phyloP scores from a whole-genome alignment of 2,329 filamentous ascomycete species.

The Fusarium solani-melongenae region DNA sequence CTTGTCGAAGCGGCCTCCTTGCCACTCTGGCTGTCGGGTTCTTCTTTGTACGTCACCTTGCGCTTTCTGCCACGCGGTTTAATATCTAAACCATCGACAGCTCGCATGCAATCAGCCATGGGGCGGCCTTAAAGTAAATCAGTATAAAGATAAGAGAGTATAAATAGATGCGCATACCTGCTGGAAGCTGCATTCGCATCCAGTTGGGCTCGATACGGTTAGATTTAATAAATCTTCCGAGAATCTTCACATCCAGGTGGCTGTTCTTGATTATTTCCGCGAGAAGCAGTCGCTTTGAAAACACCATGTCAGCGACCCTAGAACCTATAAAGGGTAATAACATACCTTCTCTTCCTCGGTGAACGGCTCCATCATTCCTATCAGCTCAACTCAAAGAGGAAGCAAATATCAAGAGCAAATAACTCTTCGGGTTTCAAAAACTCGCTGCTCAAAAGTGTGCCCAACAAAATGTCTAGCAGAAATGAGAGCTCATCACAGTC shows the following conservation, averaged over 20 bases:
- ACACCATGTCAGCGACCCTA: conserved; percentile 4
- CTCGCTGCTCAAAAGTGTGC: not conserved
- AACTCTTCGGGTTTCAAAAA: not conserved
- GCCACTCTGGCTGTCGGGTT: conserved; percentile 47
- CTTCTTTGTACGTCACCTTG: conserved; percentile 36
- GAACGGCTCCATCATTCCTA: conserved; percentile 47
- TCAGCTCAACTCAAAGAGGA: conserved; percentile 3
- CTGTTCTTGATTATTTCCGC: conserved; percentile 69
- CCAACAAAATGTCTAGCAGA: not conserved
- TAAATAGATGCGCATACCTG: conserved; percentile 49
- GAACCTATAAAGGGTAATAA: no score
- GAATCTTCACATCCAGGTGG: conserved; percentile 57
- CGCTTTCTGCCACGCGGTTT: conserved; percentile 48
- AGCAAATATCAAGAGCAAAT: not conserved
- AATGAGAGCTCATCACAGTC: not conserved
- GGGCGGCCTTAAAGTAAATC: conserved; percentile 54
- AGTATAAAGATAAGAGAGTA: not conserved
- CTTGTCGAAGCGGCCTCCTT: not conserved
- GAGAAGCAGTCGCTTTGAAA: conserved; percentile 64
- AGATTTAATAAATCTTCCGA: conserved; percentile 60
- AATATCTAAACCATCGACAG: conserved; percentile 53
- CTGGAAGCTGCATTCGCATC: conserved; percentile 61
- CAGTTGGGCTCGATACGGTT: conserved; percentile 57
- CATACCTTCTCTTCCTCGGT: conserved; percentile 65
- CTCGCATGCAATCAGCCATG: conserved; percentile 58